Percentiles rank a stretch among this genome's conserved stretches.
Evolutionary conservation across 2,329 filamentous ascomycete genomes (phyloP).

Genomic region (Trichoderma pleuroti): DNA sequence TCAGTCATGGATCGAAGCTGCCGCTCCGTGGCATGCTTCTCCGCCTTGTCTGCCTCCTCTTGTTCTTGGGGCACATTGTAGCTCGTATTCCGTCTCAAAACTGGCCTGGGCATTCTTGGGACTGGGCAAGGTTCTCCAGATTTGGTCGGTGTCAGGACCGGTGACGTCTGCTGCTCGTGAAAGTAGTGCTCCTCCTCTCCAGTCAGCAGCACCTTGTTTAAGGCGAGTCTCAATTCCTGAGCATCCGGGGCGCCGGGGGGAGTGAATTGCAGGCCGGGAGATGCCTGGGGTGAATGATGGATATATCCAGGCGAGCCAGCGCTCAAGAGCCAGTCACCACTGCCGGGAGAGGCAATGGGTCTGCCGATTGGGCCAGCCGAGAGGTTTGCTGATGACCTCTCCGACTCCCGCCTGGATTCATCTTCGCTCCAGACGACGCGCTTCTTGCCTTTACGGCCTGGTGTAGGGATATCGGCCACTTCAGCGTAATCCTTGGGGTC

Average conservation of each 20-base stretch:
- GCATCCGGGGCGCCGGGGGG: constrained; percentile 38
- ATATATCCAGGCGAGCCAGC: background rate
- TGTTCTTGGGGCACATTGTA: constrained; percentile 41
- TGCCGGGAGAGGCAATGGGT: background rate
- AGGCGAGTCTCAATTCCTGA: constrained; percentile 36
- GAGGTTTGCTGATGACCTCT: constrained; percentile 2
- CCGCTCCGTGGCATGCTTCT: constrained; percentile 36
- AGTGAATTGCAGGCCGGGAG: constrained; percentile 25
- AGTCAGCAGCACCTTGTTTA: constrained; percentile 37
- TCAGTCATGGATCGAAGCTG: constrained; percentile 40
- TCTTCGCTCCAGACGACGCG: constrained; percentile 37
- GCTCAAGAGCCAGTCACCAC: constrained; percentile 9
- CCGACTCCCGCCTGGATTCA: constrained; percentile 17
- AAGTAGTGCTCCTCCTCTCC: constrained; percentile 30
- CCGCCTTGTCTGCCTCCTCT: constrained; percentile 39
- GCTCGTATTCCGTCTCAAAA: constrained; percentile 42
- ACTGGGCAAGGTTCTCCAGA: background rate
- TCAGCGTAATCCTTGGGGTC: constrained; percentile 29
- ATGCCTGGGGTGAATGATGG: constrained; percentile 27
- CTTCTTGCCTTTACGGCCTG: constrained; percentile 39
- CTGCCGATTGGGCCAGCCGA: background rate
- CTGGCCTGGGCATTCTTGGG: constrained; percentile 33
- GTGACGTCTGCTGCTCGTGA: constrained; percentile 13
- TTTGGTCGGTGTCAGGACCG: background rate
- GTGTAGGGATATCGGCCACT: constrained; percentile 31